phyloP scores from a whole-genome alignment of 306 rosid genomes.

The Acacia acuminata region DNA sequence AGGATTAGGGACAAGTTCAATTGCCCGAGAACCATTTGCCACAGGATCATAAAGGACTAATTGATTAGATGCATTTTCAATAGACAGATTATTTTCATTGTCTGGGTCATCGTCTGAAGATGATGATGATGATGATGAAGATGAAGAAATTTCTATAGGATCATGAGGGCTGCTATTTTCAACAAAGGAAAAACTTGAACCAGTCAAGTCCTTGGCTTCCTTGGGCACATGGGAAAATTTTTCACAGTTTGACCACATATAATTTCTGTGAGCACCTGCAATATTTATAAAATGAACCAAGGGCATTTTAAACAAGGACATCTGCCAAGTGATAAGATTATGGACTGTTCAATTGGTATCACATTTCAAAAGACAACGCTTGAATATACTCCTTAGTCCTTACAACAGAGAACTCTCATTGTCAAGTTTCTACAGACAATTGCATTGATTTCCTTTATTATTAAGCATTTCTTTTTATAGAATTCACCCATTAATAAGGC shows the following conservation, averaged over 20 bases:
- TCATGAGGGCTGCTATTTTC: conserved; percentile 26
- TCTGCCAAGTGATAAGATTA: conserved; percentile 3
- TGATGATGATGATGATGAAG: conserved; percentile 8
- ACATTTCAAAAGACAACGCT: neutral
- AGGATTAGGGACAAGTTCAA: conserved; percentile 46
- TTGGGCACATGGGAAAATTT: conserved; percentile 43
- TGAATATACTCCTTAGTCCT: conserved; percentile 24
- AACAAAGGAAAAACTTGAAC: conserved; percentile 33
- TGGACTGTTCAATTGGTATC: conserved; percentile 9
- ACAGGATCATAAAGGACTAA: conserved; percentile 70
- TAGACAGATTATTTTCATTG: conserved; percentile 29
- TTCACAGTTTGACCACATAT: conserved; percentile 37
- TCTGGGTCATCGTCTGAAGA: conserved; percentile 45
- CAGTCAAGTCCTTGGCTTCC: conserved; percentile 33
- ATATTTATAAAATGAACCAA: conserved; percentile 20
- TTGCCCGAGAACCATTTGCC: conserved; percentile 37
- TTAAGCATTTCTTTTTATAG: conserved; percentile 14
- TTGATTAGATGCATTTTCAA: conserved; percentile 51
- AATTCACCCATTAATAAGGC: neutral
- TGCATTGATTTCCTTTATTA: neutral
- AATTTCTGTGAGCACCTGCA: conserved; percentile 39
- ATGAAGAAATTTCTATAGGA: conserved; percentile 40
- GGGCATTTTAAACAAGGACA: neutral
- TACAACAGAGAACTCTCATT: conserved; percentile 7
- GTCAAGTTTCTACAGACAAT: conserved; percentile 28